Percentiles rank a stretch among this genome's conserved stretches.
Conservation (phyloP, 2,329 filamentous ascomycete species). For the Ophiobolus disseminans region DNA sequence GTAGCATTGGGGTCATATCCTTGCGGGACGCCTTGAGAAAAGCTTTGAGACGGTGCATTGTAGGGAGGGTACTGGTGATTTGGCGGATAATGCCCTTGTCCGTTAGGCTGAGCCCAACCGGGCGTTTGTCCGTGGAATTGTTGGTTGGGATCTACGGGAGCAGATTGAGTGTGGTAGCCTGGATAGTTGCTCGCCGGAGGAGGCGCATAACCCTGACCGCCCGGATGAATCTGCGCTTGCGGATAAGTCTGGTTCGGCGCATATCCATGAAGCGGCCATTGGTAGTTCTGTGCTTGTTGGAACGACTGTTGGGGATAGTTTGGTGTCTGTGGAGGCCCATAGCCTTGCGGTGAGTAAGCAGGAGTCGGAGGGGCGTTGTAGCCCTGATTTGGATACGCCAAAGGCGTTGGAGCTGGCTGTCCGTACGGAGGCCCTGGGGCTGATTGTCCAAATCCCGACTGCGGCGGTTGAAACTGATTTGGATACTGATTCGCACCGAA, state of each 20-base stretch:
- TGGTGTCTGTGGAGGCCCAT: constrained; percentile 28
- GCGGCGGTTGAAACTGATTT: constrained; percentile 36
- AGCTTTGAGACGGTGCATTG: constrained; percentile 12
- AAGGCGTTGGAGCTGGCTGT: constrained; percentile 28
- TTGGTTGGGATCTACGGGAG: constrained; percentile 29
- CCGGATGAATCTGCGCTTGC: constrained; percentile 30
- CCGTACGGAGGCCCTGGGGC: constrained; percentile 25
- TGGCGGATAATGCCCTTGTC: constrained; percentile 22
- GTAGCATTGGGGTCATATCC: constrained; percentile 41
- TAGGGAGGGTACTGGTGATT: constrained; percentile 24
- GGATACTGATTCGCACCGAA: constrained; percentile 35
- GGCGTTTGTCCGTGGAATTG: constrained; percentile 32
- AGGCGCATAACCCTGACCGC: constrained; percentile 29
- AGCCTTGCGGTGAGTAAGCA: constrained; percentile 32
- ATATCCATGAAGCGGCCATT: constrained; percentile 36
- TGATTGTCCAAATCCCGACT: constrained; percentile 36
- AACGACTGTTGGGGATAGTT: constrained; percentile 29
- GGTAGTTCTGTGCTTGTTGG: constrained; percentile 29
- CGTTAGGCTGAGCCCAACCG: constrained; percentile 28
- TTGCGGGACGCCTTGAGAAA: constrained; percentile 8
- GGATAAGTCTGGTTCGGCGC: constrained; percentile 29
- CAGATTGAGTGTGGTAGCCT: constrained; percentile 26
- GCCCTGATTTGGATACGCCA: constrained; percentile 29
- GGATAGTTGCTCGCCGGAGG: constrained; percentile 23
- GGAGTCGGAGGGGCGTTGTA: constrained; percentile 27